Evolutionary conservation across 305 asterid genomes (phyloP), one percentile per base, ranked within the genome.

Genomic region (Galium porrigens): DNA sequence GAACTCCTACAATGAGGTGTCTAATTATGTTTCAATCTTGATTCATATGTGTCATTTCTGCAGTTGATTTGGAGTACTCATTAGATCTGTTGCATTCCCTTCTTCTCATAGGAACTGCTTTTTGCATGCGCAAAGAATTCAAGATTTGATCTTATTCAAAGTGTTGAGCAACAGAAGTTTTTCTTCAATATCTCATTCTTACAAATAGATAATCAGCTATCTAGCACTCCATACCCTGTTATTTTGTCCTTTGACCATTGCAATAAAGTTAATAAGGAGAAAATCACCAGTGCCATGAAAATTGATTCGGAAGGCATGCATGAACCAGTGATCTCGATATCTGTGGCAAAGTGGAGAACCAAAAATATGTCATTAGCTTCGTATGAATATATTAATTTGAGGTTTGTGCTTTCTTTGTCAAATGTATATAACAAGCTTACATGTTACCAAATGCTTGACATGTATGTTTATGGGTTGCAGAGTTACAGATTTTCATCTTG

Each of bases 181-280:
- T 81, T 86, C 74, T 78, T 89, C 70, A 88, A 85, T 66, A 79
- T 89, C 66, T 81, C 72, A 33, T 84, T 84, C 49, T 81, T 92
- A 78, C 97, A 92, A 77, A 83, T 92, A 48, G 99, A 92, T 82
- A 92, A 92, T 80, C 99, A 92, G 79, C 78, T 87, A 58, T 80
- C 73, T 32, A 73, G 79, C 69, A 83, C 95, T 58, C 88, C 86
- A 64, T 89, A 92, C 81, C 99, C 99, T 61, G 95, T 92, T 61
- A 81, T 92, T 70, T 73, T 92, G 69, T 92, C 95, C 49, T 87
- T 85, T 78, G 83, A 88, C 78, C 78, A 66, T 70, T 85, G 79
- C 69, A 79, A 68, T 79, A 84, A 77, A 79, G 74, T 79, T 59
- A 81, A 65, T 72, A 46, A 76, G 79, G 75, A 80, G 75, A 83